These are phyloP conservation scores for Colletotrichum cordylinicola DNA, from an alignment of 2,329 filamentous ascomycete species.

Conservation along the genomic window DNA sequence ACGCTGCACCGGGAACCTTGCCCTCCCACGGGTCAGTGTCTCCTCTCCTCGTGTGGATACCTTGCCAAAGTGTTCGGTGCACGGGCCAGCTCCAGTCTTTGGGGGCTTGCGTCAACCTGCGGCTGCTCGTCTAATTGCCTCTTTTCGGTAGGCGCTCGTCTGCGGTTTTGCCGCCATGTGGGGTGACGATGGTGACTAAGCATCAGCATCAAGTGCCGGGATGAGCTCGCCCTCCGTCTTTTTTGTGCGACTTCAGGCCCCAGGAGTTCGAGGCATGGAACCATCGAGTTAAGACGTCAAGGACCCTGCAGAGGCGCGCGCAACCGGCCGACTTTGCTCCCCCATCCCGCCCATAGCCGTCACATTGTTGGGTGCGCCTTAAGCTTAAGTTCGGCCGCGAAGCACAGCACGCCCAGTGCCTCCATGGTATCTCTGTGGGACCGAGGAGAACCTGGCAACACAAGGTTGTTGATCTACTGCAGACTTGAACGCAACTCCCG, in stretches of 20 bases:
- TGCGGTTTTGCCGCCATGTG: background rate
- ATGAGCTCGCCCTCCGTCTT: background rate
- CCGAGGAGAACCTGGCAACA: background rate
- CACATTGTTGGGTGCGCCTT: background rate
- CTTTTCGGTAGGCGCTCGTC: constrained; percentile 11
- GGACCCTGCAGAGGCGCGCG: background rate
- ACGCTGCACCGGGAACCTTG: background rate
- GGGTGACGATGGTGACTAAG: background rate
- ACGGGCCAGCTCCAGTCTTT: background rate
- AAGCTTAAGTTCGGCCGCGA: background rate
- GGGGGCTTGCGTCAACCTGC: constrained; percentile 17
- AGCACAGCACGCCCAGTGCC: background rate
- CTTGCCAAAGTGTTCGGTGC: background rate
- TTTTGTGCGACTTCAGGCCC: background rate
- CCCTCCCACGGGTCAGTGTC: background rate
- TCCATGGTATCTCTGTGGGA: background rate
- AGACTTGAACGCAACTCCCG: background rate
- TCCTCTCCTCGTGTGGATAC: background rate
- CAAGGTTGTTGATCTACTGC: background rate
- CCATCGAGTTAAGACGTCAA: background rate
- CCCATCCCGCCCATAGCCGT: background rate
- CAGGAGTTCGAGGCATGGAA: background rate
- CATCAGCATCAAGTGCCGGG: background rate
- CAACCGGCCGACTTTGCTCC: background rate
- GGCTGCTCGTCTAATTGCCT: constrained; percentile 20